Evolutionary conservation across 2,329 filamentous ascomycete species (phyloP), one percentile per base, ranked within the genome.

Genomic region (Scytalidium lignicola): DNA sequence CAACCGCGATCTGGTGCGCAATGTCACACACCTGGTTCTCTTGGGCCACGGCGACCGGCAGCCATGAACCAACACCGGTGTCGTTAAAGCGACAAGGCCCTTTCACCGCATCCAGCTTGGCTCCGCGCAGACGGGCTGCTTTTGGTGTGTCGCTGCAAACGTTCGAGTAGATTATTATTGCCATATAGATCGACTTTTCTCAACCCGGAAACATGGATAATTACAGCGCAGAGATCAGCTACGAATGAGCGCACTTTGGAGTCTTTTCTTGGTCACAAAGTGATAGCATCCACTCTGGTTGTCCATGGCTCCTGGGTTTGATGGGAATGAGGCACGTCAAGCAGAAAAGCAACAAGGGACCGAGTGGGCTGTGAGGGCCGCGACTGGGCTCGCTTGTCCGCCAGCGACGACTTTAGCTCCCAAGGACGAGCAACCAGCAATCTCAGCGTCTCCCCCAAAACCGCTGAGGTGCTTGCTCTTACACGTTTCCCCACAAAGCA

Each of bases 41-140:
- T 26, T 26, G 23, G 23, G 32, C n/a, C 32, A 37, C 32, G 32
- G 32, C 32, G 32, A 37, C 20, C 43, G 46, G 46, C 15, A 37
- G 32, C 21, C 20, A 41, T 37, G 8, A 20, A 8, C 21, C 20
- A 23, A 22, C 40, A 43, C 18, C 19, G 39, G 10, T 9, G 29
- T 37, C 32, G 32, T 45, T 58, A 58, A 58, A 58, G 56, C 56
- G 53, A 54, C 58, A 46, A 40, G 50, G 39, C 29, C 12, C 15
- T 51, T 48, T 51, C 53, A 45, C 57, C 52, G 50, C 32, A 56
- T 56, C 41, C 29, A 53, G 52, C 43, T 20, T 40, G 26, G 26
- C 28, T 26, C 23, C 23, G 6, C 5, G 23, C 23, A 26, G 23
- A 26, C 23, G 23, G 23, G 23, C 23, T 26, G 23, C 6, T n/a